Evolutionary conservation across 495 filamentous ascomycete genomes (phyloP).

Genomic region (Aspergillus saccharolyticus): DNA sequence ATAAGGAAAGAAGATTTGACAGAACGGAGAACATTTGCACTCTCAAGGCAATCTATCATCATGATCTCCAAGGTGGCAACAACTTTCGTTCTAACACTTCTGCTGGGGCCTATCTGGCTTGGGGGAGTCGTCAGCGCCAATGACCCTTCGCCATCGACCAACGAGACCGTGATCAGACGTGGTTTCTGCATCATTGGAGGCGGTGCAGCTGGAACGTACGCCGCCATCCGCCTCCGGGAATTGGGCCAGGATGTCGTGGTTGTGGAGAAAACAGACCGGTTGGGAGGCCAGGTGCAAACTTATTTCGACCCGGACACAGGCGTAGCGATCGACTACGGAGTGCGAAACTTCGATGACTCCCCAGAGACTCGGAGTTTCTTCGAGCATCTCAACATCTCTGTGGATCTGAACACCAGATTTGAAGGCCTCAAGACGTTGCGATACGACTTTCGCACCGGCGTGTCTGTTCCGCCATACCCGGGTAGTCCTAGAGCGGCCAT

Average conservation of each 20-base stretch:
- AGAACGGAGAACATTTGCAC: not conserved
- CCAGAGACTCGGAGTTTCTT: constrained; percentile 30
- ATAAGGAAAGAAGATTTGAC: not conserved
- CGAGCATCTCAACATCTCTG: not conserved
- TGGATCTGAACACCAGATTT: not conserved
- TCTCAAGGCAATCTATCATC: not conserved
- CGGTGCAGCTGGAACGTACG: constrained; percentile 41
- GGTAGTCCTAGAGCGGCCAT: constrained; percentile 2
- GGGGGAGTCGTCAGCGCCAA: not conserved
- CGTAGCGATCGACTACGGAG: constrained; percentile 36
- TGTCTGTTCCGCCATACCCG: not conserved
- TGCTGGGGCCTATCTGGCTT: not conserved
- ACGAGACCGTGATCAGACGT: constrained; percentile 6
- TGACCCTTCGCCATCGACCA: not conserved
- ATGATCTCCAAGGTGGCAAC: not conserved
- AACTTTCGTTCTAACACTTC: not conserved
- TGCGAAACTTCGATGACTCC: constrained; percentile 31
- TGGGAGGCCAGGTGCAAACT: constrained; percentile 43
- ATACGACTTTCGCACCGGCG: constrained; percentile 6
- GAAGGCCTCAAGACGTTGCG: not conserved
- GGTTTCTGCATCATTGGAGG: constrained; percentile 45
- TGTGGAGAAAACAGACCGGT: constrained; percentile 32
- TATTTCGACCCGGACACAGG: constrained; percentile 35
- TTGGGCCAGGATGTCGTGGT: constrained; percentile 31
- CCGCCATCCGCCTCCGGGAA: constrained; percentile 32